Conservation (phyloP, 441 rosid species). For the Euphorbia schlechtendalii region DNA sequence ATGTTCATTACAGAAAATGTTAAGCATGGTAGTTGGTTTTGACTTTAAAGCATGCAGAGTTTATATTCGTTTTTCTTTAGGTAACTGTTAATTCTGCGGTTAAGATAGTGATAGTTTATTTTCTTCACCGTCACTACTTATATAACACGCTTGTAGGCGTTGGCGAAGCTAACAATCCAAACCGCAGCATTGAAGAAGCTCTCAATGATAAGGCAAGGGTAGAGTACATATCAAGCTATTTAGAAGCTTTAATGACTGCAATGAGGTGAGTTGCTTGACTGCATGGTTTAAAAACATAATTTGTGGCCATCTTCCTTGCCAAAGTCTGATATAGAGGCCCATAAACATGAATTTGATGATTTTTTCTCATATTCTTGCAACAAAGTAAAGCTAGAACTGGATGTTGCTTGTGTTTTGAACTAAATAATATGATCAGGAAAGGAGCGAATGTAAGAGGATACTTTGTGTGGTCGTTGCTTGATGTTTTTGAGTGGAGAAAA, state of each 20-base stretch:
- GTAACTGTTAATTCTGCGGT: no score
- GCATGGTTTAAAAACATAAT: no score
- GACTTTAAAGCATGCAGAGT: no score
- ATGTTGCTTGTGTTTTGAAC: neutral
- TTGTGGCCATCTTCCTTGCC: no score
- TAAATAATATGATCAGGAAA: constrained; percentile 12
- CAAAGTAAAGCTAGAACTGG: neutral
- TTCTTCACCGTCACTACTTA: no score
- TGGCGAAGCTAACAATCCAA: constrained; percentile 24
- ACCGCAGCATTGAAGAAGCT: constrained; percentile 20
- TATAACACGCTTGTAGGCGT: constrained; percentile 30
- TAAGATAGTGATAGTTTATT: no score
- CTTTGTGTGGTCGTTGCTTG: constrained; percentile 29
- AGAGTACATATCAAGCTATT: constrained; percentile 41
- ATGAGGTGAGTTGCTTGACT: constrained; percentile 31
- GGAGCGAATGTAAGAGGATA: constrained; percentile 34
- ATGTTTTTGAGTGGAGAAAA: neutral
- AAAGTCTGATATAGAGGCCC: no score
- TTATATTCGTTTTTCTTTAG: no score
- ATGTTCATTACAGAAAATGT: constrained; percentile 30
- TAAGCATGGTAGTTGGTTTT: neutral
- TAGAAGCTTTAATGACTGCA: constrained; percentile 41
- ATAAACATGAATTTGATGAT: no score
- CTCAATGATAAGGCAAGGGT: constrained; percentile 45
- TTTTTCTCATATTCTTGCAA: neutral